A percentile compares a stretch with the other conserved stretches of the same genome.
Evolutionary conservation across 2,329 filamentous ascomycete species (phyloP).

Genomic region (Ceratocystis ficicola): DNA sequence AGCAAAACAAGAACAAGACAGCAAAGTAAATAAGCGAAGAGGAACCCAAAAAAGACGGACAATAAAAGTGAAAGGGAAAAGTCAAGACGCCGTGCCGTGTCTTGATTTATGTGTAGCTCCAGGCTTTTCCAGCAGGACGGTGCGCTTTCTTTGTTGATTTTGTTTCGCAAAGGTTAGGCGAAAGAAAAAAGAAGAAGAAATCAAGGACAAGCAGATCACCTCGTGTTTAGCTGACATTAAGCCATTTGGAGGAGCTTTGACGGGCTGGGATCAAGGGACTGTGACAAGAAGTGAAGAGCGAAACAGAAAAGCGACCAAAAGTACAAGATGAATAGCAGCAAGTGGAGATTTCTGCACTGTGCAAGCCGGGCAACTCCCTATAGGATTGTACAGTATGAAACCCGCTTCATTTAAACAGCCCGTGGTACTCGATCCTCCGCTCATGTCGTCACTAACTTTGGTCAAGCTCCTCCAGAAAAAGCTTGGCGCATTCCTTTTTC

Average conservation of each 20-base stretch:
- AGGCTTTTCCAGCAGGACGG: neutral
- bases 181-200: neutral
- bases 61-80: neutral
- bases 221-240: constrained; percentile 10
- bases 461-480: constrained; percentile 1
- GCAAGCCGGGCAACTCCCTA: too few species aligned
- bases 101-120: neutral
- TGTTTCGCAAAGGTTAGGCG: neutral
- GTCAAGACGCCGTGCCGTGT: too few species aligned
- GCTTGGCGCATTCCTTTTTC: constrained; percentile 7
- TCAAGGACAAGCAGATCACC: neutral
- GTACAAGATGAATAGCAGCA: neutral
- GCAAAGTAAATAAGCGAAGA: neutral
- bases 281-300: neutral
- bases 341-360: neutral
- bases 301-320: neutral
- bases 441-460: constrained; percentile 1
- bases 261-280: constrained; percentile 5
- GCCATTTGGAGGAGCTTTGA: constrained; percentile 8
- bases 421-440: neutral
- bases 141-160: neutral
- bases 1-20: neutral
- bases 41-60: neutral
- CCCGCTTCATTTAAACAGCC: too few species aligned
- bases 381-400: neutral